Conservation (phyloP, 2,329 filamentous ascomycete species). For the Beauveria asiatica region DNA sequence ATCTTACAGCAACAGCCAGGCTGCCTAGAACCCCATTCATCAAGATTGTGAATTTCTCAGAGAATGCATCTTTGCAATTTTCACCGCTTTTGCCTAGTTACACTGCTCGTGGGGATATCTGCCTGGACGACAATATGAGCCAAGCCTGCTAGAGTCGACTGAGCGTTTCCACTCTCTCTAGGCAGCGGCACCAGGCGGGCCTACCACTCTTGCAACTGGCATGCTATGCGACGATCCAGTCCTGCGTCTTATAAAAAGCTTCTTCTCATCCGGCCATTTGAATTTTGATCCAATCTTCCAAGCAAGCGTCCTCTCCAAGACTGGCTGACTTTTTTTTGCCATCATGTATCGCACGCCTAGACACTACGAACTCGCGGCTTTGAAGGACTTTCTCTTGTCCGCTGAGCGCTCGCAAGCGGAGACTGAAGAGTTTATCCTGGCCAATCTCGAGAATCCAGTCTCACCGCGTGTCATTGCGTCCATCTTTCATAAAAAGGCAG, state of each 20-base stretch:
- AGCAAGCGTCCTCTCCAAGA: background rate
- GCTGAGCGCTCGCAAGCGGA: background rate
- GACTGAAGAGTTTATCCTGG: background rate
- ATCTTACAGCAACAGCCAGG: too few relatives aligned
- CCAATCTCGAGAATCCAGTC: background rate
- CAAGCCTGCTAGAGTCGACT: background rate
- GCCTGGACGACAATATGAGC: background rate
- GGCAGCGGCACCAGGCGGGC: background rate
- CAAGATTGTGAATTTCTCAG: background rate
- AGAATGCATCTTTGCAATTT: background rate
- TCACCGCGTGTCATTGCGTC: background rate
- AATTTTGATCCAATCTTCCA: background rate
- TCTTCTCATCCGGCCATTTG: background rate
- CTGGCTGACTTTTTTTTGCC: too few relatives aligned
- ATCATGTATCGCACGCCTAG: background rate
- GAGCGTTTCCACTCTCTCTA: background rate
- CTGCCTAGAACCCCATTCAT: background rate
- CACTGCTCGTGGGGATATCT: background rate
- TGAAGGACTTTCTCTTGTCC: background rate
- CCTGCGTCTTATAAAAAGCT: background rate
- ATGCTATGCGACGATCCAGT: background rate
- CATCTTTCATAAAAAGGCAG: background rate
- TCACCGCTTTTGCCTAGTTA: background rate
- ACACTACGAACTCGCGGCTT: background rate
- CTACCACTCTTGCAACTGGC: too few relatives aligned